Evolutionary conservation across 2,329 filamentous ascomycete species (phyloP).

Genomic region (Botrytis elliptica): DNA sequence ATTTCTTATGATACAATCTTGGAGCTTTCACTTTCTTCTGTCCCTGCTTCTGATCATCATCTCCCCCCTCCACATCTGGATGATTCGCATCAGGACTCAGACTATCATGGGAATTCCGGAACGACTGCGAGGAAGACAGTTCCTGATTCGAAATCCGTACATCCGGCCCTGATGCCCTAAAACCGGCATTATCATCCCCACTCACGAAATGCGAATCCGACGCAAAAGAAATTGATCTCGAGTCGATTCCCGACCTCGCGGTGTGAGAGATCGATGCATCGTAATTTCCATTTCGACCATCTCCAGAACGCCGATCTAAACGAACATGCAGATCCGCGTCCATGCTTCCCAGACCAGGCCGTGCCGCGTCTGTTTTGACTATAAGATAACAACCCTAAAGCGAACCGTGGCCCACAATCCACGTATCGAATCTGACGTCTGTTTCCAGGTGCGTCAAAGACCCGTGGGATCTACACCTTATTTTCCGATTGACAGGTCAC

Average conservation of each 20-base stretch:
- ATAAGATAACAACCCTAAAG: neutral
- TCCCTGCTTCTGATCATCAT: neutral
- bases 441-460: neutral
- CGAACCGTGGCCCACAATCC: constrained; percentile 13
- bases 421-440: neutral
- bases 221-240: neutral
- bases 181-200: neutral
- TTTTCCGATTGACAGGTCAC: constrained; percentile 8
- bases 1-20: constrained; percentile 40
- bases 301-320: neutral
- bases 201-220: neutral
- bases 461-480: neutral
- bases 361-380: neutral
- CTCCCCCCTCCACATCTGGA: neutral
- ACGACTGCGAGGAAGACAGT: neutral
- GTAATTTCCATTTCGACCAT: neutral
- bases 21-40: constrained; percentile 23
- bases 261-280: neutral
- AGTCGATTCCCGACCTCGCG: neutral
- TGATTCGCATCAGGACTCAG: neutral
- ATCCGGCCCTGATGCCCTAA: neutral
- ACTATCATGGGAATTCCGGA: neutral
- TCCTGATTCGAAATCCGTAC: neutral
- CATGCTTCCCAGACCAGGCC: constrained; percentile 12
- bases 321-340: constrained; percentile 6